Evolutionary conservation across 192 early-diverging fungal species (phyloP).

Genomic region (Backusella mclennaniae): DNA sequence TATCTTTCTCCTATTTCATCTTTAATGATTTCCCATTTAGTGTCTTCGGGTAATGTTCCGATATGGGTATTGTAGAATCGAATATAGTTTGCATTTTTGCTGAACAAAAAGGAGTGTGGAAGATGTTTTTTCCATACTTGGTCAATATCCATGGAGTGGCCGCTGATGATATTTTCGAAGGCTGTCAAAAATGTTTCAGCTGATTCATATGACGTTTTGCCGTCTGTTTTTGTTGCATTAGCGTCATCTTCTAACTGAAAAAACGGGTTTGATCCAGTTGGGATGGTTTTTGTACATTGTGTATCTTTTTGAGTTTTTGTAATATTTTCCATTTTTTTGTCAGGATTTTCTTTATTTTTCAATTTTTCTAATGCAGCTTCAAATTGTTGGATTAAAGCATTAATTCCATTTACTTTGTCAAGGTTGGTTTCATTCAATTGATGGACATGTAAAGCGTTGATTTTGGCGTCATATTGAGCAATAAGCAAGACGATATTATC

Average conservation of each 20-base stretch:
- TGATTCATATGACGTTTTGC: not conserved
- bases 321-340: too few relatives aligned
- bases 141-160: not conserved
- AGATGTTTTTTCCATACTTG: not conserved
- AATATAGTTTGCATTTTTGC: not conserved
- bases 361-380: not conserved
- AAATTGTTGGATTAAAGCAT: not conserved
- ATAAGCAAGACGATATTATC: too few relatives aligned
- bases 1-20: not conserved
- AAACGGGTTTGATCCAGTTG: not conserved
- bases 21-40: not conserved
- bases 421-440: too few relatives aligned
- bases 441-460: too few relatives aligned
- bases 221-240: not conserved
- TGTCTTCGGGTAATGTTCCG: not conserved
- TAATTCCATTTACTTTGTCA: not conserved
- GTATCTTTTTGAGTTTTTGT: too few relatives aligned
- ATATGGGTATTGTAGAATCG: not conserved
- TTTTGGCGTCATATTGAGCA: too few relatives aligned
- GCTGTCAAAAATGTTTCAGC: not conserved
- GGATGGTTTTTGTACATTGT: too few relatives aligned
- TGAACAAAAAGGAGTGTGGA: not conserved
- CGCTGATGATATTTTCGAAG: not conserved
- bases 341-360: not conserved
- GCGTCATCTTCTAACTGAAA: not conserved